Conservation (phyloP, 2,329 filamentous ascomycete genomes). For the Penicillium digitatum region DNA sequence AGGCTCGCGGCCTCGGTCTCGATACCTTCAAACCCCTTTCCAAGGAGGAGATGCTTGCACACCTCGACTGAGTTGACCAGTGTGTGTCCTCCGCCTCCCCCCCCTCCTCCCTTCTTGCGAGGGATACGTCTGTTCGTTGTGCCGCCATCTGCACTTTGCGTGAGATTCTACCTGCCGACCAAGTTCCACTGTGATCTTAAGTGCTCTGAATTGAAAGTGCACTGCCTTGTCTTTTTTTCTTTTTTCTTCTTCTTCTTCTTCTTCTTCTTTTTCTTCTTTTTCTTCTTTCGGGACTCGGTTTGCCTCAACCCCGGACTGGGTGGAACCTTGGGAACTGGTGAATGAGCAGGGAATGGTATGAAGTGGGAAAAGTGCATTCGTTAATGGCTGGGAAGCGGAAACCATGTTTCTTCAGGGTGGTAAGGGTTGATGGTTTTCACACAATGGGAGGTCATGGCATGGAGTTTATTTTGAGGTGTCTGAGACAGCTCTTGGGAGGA, state of each 20-base stretch:
- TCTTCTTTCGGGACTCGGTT: slow-evolving; percentile 7
- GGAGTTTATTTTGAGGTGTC: slow-evolving; percentile 38
- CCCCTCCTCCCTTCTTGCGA: too few species aligned
- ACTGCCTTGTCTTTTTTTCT: slow-evolving; percentile 27
- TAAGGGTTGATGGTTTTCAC: slow-evolving; percentile 31
- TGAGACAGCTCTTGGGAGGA: slow-evolving; percentile 39
- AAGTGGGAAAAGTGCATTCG: slow-evolving; percentile 13
- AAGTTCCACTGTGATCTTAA: slow-evolving; percentile 15
- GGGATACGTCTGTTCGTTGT: slow-evolving; percentile 35
- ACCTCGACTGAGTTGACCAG: slow-evolving; percentile 71
- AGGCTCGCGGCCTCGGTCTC: slow-evolving; percentile 78
- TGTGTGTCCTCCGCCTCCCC: slow-evolving; percentile 31
- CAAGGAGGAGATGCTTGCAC: slow-evolving; percentile 96
- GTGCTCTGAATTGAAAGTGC: slow-evolving; percentile 30
- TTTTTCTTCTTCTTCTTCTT: slow-evolving; percentile 13
- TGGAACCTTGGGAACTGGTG: background rate
- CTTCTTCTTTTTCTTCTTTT: slow-evolving; percentile 18
- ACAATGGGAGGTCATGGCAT: slow-evolving; percentile 33
- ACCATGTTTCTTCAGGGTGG: slow-evolving; percentile 21
- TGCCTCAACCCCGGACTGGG: slow-evolving; percentile 1
- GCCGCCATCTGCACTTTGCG: slow-evolving; percentile 32
- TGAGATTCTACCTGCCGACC: slow-evolving; percentile 18
- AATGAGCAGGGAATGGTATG: slow-evolving; percentile 9
- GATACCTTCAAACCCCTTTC: slow-evolving; percentile 88
- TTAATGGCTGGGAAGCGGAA: slow-evolving; percentile 27